phyloP scores from a whole-genome alignment of 169 alveolate species.

The Babesia divergens region DNA sequence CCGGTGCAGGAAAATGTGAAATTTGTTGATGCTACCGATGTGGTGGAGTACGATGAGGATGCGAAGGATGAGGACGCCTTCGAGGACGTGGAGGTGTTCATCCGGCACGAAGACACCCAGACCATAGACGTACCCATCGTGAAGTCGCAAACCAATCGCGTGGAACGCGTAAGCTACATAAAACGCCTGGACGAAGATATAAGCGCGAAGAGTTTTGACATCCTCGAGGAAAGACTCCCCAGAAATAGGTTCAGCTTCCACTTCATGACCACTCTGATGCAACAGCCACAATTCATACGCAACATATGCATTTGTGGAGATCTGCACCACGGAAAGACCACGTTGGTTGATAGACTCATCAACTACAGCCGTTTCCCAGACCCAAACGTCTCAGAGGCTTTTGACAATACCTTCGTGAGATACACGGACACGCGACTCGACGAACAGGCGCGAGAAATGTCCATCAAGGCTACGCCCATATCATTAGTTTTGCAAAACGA shows the following conservation, averaged over 20 bases:
- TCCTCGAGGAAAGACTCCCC: constrained; percentile 75
- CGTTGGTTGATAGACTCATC: constrained; percentile 93
- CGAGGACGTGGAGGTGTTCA: constrained; percentile 76
- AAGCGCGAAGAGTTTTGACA: constrained; percentile 71
- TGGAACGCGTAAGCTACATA: constrained; percentile 69
- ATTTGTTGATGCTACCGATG: constrained; percentile 3
- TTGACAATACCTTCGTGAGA: constrained; percentile 55
- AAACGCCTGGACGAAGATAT: constrained; percentile 71
- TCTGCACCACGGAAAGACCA: constrained; percentile 98
- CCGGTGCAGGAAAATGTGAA: neutral
- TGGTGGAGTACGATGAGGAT: constrained; percentile 44
- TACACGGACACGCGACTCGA: constrained; percentile 96
- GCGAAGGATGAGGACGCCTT: constrained; percentile 76
- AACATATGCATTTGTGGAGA: constrained; percentile 95
- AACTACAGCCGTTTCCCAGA: constrained; percentile 88
- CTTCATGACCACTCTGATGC: constrained; percentile 89
- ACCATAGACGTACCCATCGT: constrained; percentile 97
- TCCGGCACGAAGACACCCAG: constrained; percentile 97
- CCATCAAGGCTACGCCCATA: constrained; percentile 96
- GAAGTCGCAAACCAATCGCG: constrained; percentile 88
- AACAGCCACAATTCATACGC: constrained; percentile 90
- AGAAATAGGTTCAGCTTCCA: constrained; percentile 89
- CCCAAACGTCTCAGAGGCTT: constrained; percentile 58
- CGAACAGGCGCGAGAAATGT: constrained; percentile 95
- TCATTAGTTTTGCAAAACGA: constrained; percentile 86